Percentiles rank a stretch among this genome's conserved stretches.
Evolutionary conservation across 2,329 filamentous ascomycete species (phyloP).

Genomic region (Cercospora beticola): DNA sequence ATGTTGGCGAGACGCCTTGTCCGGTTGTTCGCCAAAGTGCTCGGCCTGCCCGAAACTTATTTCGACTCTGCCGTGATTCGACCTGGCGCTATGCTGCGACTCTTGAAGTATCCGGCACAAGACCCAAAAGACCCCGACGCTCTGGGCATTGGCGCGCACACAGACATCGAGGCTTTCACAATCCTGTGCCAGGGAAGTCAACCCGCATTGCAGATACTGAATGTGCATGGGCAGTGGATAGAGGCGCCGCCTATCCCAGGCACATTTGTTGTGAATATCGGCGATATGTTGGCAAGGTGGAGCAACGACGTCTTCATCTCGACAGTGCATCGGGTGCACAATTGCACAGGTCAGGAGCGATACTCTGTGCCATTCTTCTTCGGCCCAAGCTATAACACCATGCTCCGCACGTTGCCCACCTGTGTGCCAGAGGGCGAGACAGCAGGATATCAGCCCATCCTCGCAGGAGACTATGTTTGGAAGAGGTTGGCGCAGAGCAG

Average conservation of each 20-base stretch:
- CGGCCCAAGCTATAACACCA: slow-evolving; percentile 41
- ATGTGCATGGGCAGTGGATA: slow-evolving; percentile 45
- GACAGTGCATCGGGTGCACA: slow-evolving; percentile 50
- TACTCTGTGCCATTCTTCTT: slow-evolving; percentile 53
- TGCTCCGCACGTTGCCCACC: slow-evolving; percentile 23
- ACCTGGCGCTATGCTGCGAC: slow-evolving; percentile 41
- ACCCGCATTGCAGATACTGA: slow-evolving; percentile 30
- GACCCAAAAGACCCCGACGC: slow-evolving; percentile 26
- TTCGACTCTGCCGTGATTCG: slow-evolving; percentile 42
- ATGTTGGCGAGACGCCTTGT: slow-evolving; percentile 42
- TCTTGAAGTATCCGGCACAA: slow-evolving; percentile 42
- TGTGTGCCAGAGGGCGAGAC: slow-evolving; percentile 20
- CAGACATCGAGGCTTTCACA: slow-evolving; percentile 32
- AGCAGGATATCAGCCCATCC: slow-evolving; percentile 26
- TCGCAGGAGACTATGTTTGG: slow-evolving; percentile 31
- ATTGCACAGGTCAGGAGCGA: slow-evolving; percentile 42
- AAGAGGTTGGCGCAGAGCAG: slow-evolving; percentile 24
- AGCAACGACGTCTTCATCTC: slow-evolving; percentile 48
- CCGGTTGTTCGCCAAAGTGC: slow-evolving; percentile 41
- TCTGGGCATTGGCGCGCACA: slow-evolving; percentile 41
- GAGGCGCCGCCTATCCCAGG: slow-evolving; percentile 46
- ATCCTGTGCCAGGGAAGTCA: slow-evolving; percentile 26
- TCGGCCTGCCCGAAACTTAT: slow-evolving; percentile 39
- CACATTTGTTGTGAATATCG: slow-evolving; percentile 53
- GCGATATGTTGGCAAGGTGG: slow-evolving; percentile 52